Evolutionary conservation across 2,329 filamentous ascomycete species (phyloP).

Genomic region (Nakataea oryzae): DNA sequence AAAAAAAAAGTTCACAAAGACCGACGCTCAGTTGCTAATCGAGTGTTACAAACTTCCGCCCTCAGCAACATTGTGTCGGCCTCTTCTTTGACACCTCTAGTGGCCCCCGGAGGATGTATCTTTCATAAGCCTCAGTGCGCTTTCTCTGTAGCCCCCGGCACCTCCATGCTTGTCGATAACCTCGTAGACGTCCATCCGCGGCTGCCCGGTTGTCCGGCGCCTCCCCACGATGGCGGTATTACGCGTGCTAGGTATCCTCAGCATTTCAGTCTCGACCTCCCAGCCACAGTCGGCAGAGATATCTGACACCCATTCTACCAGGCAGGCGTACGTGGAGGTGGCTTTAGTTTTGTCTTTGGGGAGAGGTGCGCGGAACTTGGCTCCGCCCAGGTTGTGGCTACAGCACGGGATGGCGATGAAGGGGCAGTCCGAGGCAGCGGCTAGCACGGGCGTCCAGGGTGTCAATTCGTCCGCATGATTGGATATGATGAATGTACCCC

Average conservation of each 20-base stretch:
- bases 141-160: conserved; percentile 46
- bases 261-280: conserved; percentile 68
- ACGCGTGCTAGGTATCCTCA: conserved; percentile 85
- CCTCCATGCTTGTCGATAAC: conserved; percentile 43
- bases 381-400: conserved; percentile 75
- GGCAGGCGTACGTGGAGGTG: conserved; percentile 68
- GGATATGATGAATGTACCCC: conserved; percentile 81
- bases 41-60: background rate
- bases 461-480: conserved; percentile 97
- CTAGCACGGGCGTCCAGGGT: conserved; percentile 87
- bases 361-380: conserved; percentile 56
- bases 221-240: conserved; percentile 76
- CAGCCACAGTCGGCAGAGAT: conserved; percentile 67
- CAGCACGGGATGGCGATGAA: conserved; percentile 96
- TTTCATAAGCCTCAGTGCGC: conserved; percentile 51
- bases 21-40: background rate
- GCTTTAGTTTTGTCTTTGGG: conserved; percentile 37
- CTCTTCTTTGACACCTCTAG: background rate
- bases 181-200: conserved; percentile 27
- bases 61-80: background rate
- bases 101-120: conserved; percentile 17
- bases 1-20: background rate
- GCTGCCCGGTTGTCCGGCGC: conserved; percentile 16
- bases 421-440: conserved; percentile 60
- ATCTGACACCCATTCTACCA: conserved; percentile 66